Evolutionary conservation across 2,329 filamentous ascomycete genomes (phyloP).

Genomic region (Phoma herbarum): DNA sequence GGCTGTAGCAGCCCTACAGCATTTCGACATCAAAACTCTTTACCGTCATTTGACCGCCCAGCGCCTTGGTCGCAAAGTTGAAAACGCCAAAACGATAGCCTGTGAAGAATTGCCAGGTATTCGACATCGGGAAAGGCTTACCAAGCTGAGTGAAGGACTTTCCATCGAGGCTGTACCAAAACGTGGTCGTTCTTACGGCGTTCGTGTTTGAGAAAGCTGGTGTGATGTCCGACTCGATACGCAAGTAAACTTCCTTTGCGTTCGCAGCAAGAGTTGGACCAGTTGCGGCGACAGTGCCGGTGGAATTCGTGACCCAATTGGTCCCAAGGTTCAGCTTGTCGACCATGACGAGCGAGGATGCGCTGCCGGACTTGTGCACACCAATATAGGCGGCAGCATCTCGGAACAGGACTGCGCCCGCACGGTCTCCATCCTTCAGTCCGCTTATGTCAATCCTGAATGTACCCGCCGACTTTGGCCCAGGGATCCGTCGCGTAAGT

Average conservation of each 20-base stretch:
- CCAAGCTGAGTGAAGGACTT: slow-evolving; percentile 45
- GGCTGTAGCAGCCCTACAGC: not conserved
- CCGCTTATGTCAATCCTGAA: slow-evolving; percentile 59
- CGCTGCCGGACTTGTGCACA: slow-evolving; percentile 53
- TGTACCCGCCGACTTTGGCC: slow-evolving; percentile 57
- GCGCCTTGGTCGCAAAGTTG: slow-evolving; percentile 48
- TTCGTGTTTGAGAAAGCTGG: slow-evolving; percentile 41
- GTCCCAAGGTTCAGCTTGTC: slow-evolving; percentile 53
- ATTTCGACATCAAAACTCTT: slow-evolving; percentile 28
- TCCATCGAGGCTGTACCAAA: slow-evolving; percentile 52
- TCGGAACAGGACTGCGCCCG: slow-evolving; percentile 63
- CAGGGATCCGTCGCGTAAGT: slow-evolving; percentile 54
- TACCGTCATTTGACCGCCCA: slow-evolving; percentile 45
- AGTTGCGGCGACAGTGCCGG: slow-evolving; percentile 41
- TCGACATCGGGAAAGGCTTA: slow-evolving; percentile 43
- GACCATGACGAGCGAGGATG: slow-evolving; percentile 48
- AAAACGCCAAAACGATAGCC: slow-evolving; percentile 53
- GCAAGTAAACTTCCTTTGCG: slow-evolving; percentile 43
- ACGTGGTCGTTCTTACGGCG: slow-evolving; percentile 38
- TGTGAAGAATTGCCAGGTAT: slow-evolving; percentile 51
- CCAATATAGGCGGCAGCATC: slow-evolving; percentile 64
- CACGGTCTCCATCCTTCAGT: slow-evolving; percentile 62
- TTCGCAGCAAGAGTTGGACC: slow-evolving; percentile 27
- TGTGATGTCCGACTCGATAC: slow-evolving; percentile 48
- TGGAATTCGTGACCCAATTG: slow-evolving; percentile 45